Evolutionary conservation across 2,329 filamentous ascomycete species (phyloP).

Genomic region (Pseudogymnoascus sp.): DNA sequence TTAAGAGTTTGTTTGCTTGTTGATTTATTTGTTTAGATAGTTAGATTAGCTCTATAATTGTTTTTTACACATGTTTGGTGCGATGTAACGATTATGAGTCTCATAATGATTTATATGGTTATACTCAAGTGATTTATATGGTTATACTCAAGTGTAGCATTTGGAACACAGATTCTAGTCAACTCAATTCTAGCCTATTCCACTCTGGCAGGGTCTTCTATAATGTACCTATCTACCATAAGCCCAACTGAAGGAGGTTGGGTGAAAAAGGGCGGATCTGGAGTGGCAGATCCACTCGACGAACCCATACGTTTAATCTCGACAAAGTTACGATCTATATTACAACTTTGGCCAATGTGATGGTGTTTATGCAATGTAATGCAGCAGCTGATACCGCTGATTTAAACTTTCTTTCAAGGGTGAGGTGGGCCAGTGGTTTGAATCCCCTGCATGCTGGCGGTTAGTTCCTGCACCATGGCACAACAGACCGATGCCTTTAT

Average conservation of each 20-base stretch:
- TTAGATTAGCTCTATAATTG: not conserved
- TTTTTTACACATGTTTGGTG: not conserved
- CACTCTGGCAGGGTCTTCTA: not conserved
- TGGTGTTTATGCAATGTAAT: too few relatives aligned
- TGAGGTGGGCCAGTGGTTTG: too few relatives aligned
- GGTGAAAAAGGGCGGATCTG: conserved; percentile 33
- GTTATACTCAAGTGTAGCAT: not conserved
- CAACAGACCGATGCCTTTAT: too few relatives aligned
- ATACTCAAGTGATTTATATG: not conserved
- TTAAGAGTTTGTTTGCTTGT: not conserved
- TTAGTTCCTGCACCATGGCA: too few relatives aligned
- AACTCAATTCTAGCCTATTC: not conserved
- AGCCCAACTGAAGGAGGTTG: not conserved
- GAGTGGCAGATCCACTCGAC: conserved; percentile 29
- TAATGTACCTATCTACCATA: too few relatives aligned
- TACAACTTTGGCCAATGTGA: too few relatives aligned
- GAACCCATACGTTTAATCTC: not conserved
- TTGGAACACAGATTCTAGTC: not conserved
- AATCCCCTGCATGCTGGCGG: too few relatives aligned
- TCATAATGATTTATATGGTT: not conserved
- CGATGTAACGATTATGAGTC: not conserved
- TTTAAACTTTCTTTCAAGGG: too few relatives aligned
- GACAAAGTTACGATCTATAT: not conserved
- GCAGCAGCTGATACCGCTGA: too few relatives aligned
- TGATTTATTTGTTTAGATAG: not conserved